A percentile compares a stretch with the other conserved stretches of the same genome.
Conservation (phyloP, 108 stramenopile genomes). For the Cyclotella sp. region DNA sequence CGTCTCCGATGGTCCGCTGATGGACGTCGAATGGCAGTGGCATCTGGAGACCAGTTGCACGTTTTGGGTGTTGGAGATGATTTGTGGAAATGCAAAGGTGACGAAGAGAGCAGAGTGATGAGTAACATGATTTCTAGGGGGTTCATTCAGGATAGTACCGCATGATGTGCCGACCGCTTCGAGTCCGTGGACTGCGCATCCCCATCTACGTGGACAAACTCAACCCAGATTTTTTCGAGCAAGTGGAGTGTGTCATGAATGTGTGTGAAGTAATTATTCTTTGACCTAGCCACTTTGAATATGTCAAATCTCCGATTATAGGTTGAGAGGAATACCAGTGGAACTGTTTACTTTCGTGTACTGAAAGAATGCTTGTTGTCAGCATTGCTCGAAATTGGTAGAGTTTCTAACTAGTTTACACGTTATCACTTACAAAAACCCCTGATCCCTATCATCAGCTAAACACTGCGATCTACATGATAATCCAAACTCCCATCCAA, state of each 20-base stretch:
- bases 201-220: background rate
- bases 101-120: slow-evolving; percentile 78
- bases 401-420: background rate
- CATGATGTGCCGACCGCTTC: no score
- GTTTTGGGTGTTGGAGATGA: slow-evolving; percentile 80
- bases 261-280: background rate
- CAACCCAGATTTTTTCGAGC: background rate
- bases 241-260: background rate
- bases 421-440: background rate
- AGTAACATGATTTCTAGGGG: slow-evolving; percentile 68
- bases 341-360: no score
- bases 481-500: slow-evolving; percentile 10
- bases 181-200: no score
- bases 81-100: slow-evolving; percentile 72
- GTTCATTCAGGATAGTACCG: slow-evolving; percentile 47
- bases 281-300: no score
- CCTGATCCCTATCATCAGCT: background rate
- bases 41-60: slow-evolving; percentile 79
- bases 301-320: no score
- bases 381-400: background rate
- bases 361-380: no score
- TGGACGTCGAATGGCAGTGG: slow-evolving; percentile 81
- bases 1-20: slow-evolving; percentile 83
- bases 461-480: background rate
- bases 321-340: no score